Percentiles rank a stretch among this genome's conserved stretches.
These are phyloP conservation scores for Drechmeria coniospora DNA, from an alignment of 2,329 filamentous ascomycete species.

Conservation along the genomic window DNA sequence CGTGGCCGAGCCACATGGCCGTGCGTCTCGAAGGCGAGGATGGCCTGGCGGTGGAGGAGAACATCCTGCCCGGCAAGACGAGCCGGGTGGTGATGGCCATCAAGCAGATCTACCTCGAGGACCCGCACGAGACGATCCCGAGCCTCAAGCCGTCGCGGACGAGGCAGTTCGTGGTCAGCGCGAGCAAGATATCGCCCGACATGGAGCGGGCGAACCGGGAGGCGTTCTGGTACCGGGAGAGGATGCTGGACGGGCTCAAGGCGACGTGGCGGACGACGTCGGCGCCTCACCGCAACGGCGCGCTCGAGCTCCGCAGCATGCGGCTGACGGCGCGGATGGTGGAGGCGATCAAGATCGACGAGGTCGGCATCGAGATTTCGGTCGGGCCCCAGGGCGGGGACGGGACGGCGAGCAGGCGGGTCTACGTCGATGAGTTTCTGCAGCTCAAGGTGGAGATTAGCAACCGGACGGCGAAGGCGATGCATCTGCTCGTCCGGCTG, in stretches of 20 bases:
- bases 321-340: slow-evolving; percentile 65
- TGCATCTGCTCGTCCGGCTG: slow-evolving; percentile 59
- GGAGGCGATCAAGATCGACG: slow-evolving; percentile 66
- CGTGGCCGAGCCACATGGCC: slow-evolving; percentile 68
- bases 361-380: slow-evolving; percentile 52
- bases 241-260: slow-evolving; percentile 53
- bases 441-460: slow-evolving; percentile 54
- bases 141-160: slow-evolving; percentile 67
- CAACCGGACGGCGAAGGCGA: slow-evolving; percentile 54
- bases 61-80: slow-evolving; percentile 51
- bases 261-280: slow-evolving; percentile 54
- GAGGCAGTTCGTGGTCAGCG: slow-evolving; percentile 83
- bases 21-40: slow-evolving; percentile 44
- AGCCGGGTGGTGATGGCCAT: slow-evolving; percentile 63
- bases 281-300: slow-evolving; percentile 40
- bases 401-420: slow-evolving; percentile 8
- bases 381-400: slow-evolving; percentile 15
- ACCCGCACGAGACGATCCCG: slow-evolving; percentile 65
- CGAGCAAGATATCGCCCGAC: slow-evolving; percentile 63
- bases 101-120: slow-evolving; percentile 57
- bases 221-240: slow-evolving; percentile 83
- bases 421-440: slow-evolving; percentile 40
- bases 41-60: slow-evolving; percentile 33
- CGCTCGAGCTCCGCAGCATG: slow-evolving; percentile 62
- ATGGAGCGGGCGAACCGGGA: slow-evolving; percentile 64